A percentile compares a stretch with the other conserved stretches of the same genome.
phyloP scores from a whole-genome alignment of 345 rosid species.

The Jatropha curcas region DNA sequence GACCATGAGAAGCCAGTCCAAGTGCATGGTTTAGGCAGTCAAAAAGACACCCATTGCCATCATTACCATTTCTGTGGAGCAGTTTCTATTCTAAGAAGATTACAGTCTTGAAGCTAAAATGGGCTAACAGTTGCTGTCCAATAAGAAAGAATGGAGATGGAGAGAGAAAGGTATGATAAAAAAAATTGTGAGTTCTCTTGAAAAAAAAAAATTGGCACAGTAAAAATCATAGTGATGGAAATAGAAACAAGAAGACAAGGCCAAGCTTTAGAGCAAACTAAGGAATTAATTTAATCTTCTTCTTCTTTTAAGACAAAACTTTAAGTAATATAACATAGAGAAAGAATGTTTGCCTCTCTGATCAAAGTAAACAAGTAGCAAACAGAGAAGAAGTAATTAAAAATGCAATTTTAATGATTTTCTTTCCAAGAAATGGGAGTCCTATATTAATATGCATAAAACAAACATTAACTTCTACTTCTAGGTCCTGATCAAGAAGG shows the following conservation, averaged over 20 bases:
- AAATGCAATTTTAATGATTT: neutral
- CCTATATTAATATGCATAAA: neutral
- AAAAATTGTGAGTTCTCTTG: too few species aligned
- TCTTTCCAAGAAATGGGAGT: neutral
- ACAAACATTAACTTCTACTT: neutral
- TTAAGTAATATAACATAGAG: too few species aligned
- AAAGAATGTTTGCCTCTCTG: neutral
- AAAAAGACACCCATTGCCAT: slow-evolving; percentile 3
- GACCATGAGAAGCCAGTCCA: neutral
- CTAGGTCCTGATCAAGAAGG: neutral
- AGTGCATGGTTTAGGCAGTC: neutral
- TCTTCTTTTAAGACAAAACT: too few species aligned
- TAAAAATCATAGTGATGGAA: neutral
- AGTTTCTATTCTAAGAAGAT: neutral
- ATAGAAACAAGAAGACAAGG: neutral
- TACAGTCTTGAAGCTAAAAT: neutral
- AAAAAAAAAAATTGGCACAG: neutral
- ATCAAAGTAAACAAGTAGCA: neutral
- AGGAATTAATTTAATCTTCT: neutral
- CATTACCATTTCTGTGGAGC: neutral
- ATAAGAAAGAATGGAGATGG: neutral
- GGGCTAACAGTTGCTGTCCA: neutral
- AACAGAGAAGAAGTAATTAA: neutral
- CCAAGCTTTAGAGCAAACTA: neutral
- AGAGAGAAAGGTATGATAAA: neutral